Conservation (phyloP, 129 eudicot genomes). For the Scalesia atractyloides region DNA sequence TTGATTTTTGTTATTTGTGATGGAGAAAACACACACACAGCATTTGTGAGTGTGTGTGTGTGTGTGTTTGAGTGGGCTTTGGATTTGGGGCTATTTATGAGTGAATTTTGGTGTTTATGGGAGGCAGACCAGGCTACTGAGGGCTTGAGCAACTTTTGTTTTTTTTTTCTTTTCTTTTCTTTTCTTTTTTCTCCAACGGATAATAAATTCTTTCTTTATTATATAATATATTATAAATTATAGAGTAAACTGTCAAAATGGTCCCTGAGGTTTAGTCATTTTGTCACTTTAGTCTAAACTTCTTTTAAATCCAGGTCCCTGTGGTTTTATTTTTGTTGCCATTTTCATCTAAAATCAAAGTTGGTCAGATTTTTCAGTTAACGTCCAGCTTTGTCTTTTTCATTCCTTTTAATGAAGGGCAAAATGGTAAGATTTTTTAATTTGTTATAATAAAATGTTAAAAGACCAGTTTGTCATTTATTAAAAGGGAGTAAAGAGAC, state of each 20-base stretch:
- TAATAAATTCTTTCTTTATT: neutral
- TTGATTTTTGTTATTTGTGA: neutral
- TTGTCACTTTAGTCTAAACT: too few species aligned
- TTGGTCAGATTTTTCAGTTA: too few species aligned
- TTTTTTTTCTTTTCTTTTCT: neutral
- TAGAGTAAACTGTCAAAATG: too few species aligned
- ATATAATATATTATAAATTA: neutral
- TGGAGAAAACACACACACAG: constrained; percentile 15
- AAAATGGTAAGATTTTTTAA: neutral
- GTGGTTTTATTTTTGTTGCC: too few species aligned
- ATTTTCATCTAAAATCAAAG: too few species aligned
- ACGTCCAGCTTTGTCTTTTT: too few species aligned
- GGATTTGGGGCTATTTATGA: constrained; percentile 34
- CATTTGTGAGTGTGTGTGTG: neutral
- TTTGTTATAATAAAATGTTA: too few species aligned
- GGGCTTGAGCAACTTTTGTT: constrained; percentile 20
- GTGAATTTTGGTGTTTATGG: constrained; percentile 27
- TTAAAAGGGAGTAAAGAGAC: too few species aligned
- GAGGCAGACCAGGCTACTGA: constrained; percentile 13
- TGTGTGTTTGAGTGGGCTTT: constrained; percentile 13
- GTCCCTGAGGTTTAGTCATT: too few species aligned
- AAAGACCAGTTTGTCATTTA: too few species aligned
- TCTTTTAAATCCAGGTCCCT: too few species aligned
- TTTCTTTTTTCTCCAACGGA: constrained; percentile 18
- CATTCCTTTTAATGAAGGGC: too few species aligned